Base-by-base conservation (phyloP, 2,329 filamentous ascomycete species). In the Drechmeria coniospora region DNA sequence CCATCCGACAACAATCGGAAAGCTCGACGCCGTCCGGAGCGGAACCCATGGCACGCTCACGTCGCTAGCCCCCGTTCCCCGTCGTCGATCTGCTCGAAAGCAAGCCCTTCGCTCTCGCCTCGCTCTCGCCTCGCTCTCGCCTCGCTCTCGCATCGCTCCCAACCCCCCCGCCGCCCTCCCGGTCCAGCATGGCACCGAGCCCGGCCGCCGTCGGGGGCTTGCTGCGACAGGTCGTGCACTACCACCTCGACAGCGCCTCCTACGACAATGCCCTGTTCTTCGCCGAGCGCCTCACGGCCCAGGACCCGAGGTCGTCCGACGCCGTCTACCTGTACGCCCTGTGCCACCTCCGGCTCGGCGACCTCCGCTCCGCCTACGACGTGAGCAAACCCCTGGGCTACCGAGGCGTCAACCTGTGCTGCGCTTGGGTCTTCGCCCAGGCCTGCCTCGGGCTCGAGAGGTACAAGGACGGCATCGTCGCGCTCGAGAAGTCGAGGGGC, bases 251-350 rank as follows among this genome's bases (percentile, higher is more conserved):
- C 61, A 92, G 93, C 49, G 77, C 84, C 46, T 73, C 86, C 21
- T 67, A 79, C 47, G 75, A 86, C 31, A 95, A 92, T 49, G 90
- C 90, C 31, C 74, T 93, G 23, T 98, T 98, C 57, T 82, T 93
- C 35, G 80, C 90, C 34, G 82, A 87, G 46, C 74, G 90, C 38
- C 69, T 94, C 13, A 68, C 74, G 36, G 86, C 83, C 27, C 80
- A 87, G 42, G 87, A 95, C 43, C 72, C 79, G 15, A 74, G 79
- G 43, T 80, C 76, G 13, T 65, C 70, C 32, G 90, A 98, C 53
- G 76, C 82, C 17, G 65, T 74, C 25, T 86, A 92, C 49, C 69
- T 98, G 9, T 62, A 93, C 26, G 74, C 86, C 10, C 70, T 92
- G 25, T 92, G 83, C 47, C 76, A 94, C 53, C 68, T 90, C 28